Conservation (phyloP, 2,329 filamentous ascomycete genomes). For the Pleoardoris graminearum region DNA sequence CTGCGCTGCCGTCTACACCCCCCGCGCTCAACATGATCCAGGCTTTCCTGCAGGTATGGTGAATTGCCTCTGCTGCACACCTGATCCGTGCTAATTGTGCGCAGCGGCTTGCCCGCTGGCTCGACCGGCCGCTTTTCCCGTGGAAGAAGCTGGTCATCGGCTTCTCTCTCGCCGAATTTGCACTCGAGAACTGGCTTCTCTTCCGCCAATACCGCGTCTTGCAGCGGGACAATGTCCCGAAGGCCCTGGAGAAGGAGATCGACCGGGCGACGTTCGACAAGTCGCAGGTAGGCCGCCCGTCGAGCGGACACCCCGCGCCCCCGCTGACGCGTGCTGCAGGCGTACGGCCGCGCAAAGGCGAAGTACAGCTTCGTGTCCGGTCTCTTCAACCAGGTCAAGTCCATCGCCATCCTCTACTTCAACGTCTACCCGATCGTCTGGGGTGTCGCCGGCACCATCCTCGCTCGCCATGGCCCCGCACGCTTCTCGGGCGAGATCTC, state of each 20-base stretch:
- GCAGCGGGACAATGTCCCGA: conserved; percentile 76
- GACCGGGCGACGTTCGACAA: conserved; percentile 91
- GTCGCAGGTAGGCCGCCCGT: conserved; percentile 64
- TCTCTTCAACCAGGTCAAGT: conserved; percentile 85
- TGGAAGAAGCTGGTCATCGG: conserved; percentile 97
- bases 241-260: conserved; percentile 86
- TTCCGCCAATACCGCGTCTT: conserved; percentile 88
- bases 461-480: conserved; percentile 73
- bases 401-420: conserved; percentile 84
- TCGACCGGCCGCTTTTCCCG: conserved; percentile 90
- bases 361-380: conserved; percentile 81
- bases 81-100: conserved; percentile 14
- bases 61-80: background rate
- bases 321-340: conserved; percentile 47
- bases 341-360: conserved; percentile 94
- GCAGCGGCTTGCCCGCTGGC: conserved; percentile 74
- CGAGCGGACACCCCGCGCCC: conserved; percentile 10
- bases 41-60: conserved; percentile 38
- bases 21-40: conserved; percentile 39
- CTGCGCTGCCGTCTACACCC: background rate
- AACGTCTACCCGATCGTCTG: conserved; percentile 91
- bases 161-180: conserved; percentile 89
- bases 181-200: conserved; percentile 87
- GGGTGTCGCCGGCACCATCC: conserved; percentile 74
- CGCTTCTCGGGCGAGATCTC: conserved; percentile 89